Evolutionary conservation across 2,329 filamentous ascomycete genomes (phyloP).

Genomic region (Meredithiella fracta): DNA sequence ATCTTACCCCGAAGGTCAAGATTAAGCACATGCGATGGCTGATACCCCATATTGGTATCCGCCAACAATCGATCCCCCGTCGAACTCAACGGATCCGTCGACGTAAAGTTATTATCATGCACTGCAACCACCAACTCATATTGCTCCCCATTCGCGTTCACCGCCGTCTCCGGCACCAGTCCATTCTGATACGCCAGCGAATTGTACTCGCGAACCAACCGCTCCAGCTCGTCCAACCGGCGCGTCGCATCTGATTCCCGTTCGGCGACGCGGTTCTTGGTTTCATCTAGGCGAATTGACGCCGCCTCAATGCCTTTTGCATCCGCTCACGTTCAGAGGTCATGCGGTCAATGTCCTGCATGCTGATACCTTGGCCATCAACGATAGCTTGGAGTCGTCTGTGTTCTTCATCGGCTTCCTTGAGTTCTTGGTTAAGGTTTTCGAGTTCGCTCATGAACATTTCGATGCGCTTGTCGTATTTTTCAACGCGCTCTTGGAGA

Average conservation of each 20-base stretch:
- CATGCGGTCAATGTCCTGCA: constrained; percentile 98
- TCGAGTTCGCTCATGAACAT: constrained; percentile 76
- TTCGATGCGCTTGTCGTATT: constrained; percentile 65
- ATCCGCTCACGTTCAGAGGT: constrained; percentile 84
- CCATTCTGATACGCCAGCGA: constrained; percentile 85
- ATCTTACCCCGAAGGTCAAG: constrained; percentile 71
- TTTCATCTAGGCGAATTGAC: constrained; percentile 61
- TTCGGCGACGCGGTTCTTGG: constrained; percentile 65
- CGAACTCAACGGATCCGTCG: constrained; percentile 40
- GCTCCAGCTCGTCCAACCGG: constrained; percentile 84
- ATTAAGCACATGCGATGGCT: constrained; percentile 74
- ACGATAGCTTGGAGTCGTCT: constrained; percentile 66
- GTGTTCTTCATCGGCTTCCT: constrained; percentile 69
- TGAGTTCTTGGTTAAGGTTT: constrained; percentile 57
- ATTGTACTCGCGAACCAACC: constrained; percentile 80
- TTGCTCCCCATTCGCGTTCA: constrained; percentile 68
- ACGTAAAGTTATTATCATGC: constrained; percentile 62
- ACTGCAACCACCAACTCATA: constrained; percentile 77
- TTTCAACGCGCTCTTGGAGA: constrained; percentile 71
- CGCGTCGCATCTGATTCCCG: constrained; percentile 75
- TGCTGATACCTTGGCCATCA: constrained; percentile 85
- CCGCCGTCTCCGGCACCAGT: constrained; percentile 68
- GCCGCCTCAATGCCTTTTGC: constrained; percentile 76
- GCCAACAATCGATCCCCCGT: constrained; percentile 59
- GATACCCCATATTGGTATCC: constrained; percentile 72